Evolutionary conservation across 495 filamentous ascomycete genomes (phyloP).

Genomic region (Penicillium odoratum): DNA sequence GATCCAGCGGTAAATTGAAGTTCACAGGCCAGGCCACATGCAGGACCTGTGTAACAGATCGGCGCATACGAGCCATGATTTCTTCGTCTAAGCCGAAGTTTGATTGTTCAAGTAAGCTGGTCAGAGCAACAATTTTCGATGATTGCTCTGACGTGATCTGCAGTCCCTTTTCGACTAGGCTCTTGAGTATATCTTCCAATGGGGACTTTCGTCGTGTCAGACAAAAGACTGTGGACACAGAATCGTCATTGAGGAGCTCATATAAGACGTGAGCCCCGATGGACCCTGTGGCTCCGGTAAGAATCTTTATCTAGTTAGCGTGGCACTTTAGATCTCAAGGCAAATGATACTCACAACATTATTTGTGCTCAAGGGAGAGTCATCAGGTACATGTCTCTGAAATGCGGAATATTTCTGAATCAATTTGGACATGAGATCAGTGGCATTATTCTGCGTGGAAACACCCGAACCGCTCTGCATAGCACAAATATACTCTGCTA

Average conservation of each 20-base stretch:
- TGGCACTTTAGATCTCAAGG: no score
- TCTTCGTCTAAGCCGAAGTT: conserved; percentile 43
- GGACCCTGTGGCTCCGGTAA: conserved; percentile 63
- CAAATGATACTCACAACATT: conserved; percentile 39
- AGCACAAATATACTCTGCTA: conserved; percentile 47
- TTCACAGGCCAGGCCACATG: conserved; percentile 62
- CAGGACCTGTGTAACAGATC: conserved; percentile 49
- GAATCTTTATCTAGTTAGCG: conserved; percentile 48
- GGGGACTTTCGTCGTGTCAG: conserved; percentile 45
- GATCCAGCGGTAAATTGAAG: conserved; percentile 47
- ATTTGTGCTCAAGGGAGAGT: conserved; percentile 22
- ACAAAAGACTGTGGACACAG: conserved; percentile 51
- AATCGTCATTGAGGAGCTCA: conserved; percentile 45
- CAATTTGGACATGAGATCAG: conserved; percentile 42
- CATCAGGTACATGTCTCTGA: conserved; percentile 30
- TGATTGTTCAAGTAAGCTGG: conserved; percentile 37
- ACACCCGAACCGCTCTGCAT: conserved; percentile 35
- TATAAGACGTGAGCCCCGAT: conserved; percentile 57
- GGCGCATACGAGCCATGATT: conserved; percentile 35
- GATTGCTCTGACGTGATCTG: conserved; percentile 20
- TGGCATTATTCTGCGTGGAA: conserved; percentile 26
- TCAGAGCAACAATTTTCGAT: conserved; percentile 41
- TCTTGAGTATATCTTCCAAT: conserved; percentile 26
- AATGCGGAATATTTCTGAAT: conserved; percentile 54
- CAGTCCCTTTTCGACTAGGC: conserved; percentile 39